Percentiles rank a stretch among this genome's conserved stretches.
Evolutionary conservation across 2,329 filamentous ascomycete species (phyloP).

Genomic region (Aspergillus sp.): DNA sequence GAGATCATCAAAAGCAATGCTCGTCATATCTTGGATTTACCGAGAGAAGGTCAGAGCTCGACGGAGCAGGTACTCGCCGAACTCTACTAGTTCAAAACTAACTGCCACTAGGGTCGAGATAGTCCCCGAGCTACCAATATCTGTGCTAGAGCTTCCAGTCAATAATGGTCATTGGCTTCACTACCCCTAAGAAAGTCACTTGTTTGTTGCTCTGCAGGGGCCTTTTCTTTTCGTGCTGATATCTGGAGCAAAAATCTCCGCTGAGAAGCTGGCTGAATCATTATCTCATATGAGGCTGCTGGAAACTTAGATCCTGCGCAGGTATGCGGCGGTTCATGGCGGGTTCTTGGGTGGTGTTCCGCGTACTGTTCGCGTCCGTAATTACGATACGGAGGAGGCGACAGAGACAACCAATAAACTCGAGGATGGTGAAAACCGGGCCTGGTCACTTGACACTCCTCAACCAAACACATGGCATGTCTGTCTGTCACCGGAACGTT

Average conservation of each 20-base stretch:
- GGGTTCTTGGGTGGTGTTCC: background rate
- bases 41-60: background rate
- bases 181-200: background rate
- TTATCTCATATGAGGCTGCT: background rate
- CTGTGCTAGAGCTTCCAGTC: background rate
- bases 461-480: constrained; percentile 18
- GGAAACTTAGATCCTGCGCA: background rate
- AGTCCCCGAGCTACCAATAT: background rate
- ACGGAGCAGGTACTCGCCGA: background rate
- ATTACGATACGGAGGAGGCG: constrained; percentile 16
- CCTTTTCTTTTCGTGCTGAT: background rate
- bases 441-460: constrained; percentile 40
- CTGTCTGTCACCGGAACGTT: constrained; percentile 17
- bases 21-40: constrained; percentile 5
- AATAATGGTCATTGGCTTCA: background rate
- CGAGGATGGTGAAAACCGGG: constrained; percentile 35
- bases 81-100: background rate
- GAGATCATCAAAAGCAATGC: constrained; percentile 7
- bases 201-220: background rate
- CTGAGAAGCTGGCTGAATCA: background rate
- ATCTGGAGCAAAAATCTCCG: background rate
- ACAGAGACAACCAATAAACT: constrained; percentile 25
- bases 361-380: constrained; percentile 11
- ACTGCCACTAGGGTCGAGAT: constrained; percentile 4
- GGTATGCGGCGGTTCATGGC: constrained; percentile 8